Evolutionary conservation across 768 basidiomycete species (phyloP).

Genomic region (Leccinum broughii): DNA sequence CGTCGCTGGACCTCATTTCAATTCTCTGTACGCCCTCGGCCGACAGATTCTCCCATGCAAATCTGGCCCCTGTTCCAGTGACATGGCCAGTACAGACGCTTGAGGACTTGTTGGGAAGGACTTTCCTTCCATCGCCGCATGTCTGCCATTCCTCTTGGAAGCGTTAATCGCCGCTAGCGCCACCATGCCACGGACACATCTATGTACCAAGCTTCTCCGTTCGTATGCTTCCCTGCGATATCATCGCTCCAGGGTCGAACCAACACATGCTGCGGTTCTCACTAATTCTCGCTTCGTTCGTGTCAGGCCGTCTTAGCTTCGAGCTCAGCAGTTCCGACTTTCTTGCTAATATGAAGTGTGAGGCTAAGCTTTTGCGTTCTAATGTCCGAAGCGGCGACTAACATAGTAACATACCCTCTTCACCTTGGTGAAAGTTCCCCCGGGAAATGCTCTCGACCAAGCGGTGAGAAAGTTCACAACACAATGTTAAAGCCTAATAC

Average conservation of each 20-base stretch:
- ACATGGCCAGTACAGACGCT: conserved; percentile 8
- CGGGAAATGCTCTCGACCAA: conserved; percentile 10
- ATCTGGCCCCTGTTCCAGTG: conserved; percentile 19
- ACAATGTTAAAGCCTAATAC: conserved; percentile 20
- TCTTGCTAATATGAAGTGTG: conserved; percentile 3
- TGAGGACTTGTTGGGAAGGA: conserved; percentile 15
- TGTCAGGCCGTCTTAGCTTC: conserved; percentile 15
- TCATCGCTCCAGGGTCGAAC: conserved; percentile 24
- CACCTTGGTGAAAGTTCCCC: not conserved
- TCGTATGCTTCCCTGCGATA: conserved; percentile 26
- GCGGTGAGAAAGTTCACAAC: conserved; percentile 19
- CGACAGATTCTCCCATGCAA: conserved; percentile 29
- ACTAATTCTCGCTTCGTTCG: conserved; percentile 17
- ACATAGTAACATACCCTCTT: not conserved
- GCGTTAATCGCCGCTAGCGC: conserved; percentile 33
- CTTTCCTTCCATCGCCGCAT: conserved; percentile 25
- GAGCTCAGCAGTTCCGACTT: conserved; percentile 3
- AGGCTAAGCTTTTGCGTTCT: not conserved
- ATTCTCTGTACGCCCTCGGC: conserved; percentile 4
- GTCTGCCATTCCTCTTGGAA: conserved; percentile 27
- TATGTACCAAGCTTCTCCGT: conserved; percentile 23
- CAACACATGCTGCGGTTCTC: conserved; percentile 14
- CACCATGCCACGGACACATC: conserved; percentile 26
- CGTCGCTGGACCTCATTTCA: conserved; percentile 9
- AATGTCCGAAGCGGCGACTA: conserved; percentile 3